A percentile compares a stretch with the other conserved stretches of the same genome.
These are phyloP conservation scores for Mastigamoeba balamuthi DNA, from an alignment of 78 protist species.

Conservation along the genomic window DNA sequence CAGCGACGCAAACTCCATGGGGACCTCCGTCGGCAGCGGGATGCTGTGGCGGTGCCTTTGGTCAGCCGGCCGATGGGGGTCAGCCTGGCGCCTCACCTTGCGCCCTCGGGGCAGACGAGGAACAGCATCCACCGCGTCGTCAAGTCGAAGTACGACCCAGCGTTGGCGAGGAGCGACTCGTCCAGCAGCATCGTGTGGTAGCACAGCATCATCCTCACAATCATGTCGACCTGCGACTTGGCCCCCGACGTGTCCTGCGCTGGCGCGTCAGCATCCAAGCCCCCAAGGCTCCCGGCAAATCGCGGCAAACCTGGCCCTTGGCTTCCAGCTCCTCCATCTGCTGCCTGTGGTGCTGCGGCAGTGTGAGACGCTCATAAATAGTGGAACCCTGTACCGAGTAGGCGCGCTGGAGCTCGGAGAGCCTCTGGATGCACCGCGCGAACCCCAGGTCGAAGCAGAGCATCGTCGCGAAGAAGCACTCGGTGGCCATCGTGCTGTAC, in stretches of 20 bases:
- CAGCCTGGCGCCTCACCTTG: background rate
- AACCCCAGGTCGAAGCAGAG: background rate
- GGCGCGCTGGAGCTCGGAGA: background rate
- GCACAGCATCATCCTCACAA: background rate
- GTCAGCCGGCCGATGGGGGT: background rate
- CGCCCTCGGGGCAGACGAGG: background rate
- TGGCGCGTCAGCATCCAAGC: too few species aligned
- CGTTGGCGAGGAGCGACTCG: background rate
- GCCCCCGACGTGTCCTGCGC: too few species aligned
- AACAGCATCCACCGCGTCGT: background rate
- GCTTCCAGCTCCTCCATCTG: too few species aligned
- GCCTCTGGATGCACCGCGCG: background rate
- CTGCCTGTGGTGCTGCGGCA: too few species aligned
- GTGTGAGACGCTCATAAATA: too few species aligned
- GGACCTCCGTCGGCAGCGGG: background rate
- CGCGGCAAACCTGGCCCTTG: background rate
- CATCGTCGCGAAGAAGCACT: background rate
- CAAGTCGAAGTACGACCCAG: background rate
- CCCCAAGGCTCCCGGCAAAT: background rate
- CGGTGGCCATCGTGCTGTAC: background rate
- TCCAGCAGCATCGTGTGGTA: background rate
- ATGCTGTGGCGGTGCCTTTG: background rate
- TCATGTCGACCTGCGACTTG: background rate
- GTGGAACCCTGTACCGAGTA: too few species aligned
- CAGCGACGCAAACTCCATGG: background rate